phyloP scores from a whole-genome alignment of 1,284 basidiomycete genomes.

The Sporisorium sorghi region DNA sequence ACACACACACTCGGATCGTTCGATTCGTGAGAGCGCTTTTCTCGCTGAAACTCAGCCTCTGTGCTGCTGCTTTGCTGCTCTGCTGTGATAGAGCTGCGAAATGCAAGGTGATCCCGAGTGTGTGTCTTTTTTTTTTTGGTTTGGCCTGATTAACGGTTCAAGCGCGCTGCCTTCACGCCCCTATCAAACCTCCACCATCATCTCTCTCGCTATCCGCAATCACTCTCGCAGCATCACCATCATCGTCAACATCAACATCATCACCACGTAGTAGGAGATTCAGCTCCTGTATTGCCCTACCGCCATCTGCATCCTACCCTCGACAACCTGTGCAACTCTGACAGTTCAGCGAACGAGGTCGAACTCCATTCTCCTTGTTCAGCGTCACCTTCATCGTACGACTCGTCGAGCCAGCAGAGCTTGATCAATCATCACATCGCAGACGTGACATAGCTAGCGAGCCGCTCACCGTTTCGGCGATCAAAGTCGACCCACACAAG shows the following conservation, averaged over 20 bases:
- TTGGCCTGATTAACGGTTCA: too few relatives aligned
- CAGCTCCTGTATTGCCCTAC: too few relatives aligned
- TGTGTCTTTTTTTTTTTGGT: not conserved
- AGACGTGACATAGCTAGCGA: not conserved
- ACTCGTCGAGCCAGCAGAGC: not conserved
- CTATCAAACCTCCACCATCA: constrained; percentile 29
- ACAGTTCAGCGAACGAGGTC: not conserved
- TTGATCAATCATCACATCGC: not conserved
- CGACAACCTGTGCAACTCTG: not conserved
- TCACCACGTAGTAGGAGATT: too few relatives aligned
- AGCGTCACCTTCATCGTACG: constrained; percentile 1
- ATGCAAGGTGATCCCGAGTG: too few relatives aligned
- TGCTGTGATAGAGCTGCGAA: too few relatives aligned
- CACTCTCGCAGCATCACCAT: not conserved
- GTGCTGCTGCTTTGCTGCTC: constrained; percentile 6
- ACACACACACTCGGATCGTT: not conserved
- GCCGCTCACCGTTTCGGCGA: not conserved
- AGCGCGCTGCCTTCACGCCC: constrained; percentile 9
- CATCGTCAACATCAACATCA: not conserved
- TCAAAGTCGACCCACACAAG: not conserved
- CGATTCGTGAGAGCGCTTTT: not conserved
- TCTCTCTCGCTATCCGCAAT: constrained; percentile 1
- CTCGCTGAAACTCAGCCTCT: not conserved
- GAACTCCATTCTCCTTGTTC: too few relatives aligned
- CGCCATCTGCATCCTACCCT: not conserved